Base-by-base conservation (phyloP, 2,329 filamentous ascomycete genomes). In the Lachnum nothofagi region DNA sequence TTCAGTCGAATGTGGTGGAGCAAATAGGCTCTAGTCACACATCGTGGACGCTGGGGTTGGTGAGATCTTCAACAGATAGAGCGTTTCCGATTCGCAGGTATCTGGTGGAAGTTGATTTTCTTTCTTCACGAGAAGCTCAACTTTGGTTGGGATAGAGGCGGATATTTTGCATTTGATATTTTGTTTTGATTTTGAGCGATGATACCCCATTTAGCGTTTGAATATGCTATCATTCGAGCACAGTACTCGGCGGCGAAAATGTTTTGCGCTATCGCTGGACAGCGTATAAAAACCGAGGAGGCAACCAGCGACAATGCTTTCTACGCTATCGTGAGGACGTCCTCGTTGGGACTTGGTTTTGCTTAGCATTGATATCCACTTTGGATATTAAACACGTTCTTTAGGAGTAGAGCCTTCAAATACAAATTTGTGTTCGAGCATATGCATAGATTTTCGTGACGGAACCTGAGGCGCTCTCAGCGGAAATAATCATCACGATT, bases 191-290 rank as follows among this genome's bases (percentile, higher is more conserved):
- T 64, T 64, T 63, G 62, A 65, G 65, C 65, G 68, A 74, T 73
- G 74, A 77, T 77, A 77, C 74, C n/a, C 74, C 73, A 72, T 75
- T 71, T 59, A 66, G 70, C 73, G 70, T 76, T 74, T 72, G 64
- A 63, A 75, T 76, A 73, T 70, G 72, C 72, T 73, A 71, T 75
- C 70, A 65, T 67, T 68, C 67, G 67, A 68, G 53, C 41, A 45
- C 45, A 27, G 51, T 51, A 48, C 60, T 67, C 65, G 67, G 65
- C 64, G 62, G 66, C 65, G 68, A 72, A 63, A 74, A 69, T 75
- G 70, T 67, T 56, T 58, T 71, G 67, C 71, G 70, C 70, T 70
- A 74, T 72, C 65, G 68, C 67, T 67, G 66, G 70, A 70, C 64
- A 70, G 70, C 67, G 68, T 73, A 68, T 69, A 67, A 66, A n/a